phyloP scores from a whole-genome alignment of 805 yeast species.

The Danielia oregonensis region DNA sequence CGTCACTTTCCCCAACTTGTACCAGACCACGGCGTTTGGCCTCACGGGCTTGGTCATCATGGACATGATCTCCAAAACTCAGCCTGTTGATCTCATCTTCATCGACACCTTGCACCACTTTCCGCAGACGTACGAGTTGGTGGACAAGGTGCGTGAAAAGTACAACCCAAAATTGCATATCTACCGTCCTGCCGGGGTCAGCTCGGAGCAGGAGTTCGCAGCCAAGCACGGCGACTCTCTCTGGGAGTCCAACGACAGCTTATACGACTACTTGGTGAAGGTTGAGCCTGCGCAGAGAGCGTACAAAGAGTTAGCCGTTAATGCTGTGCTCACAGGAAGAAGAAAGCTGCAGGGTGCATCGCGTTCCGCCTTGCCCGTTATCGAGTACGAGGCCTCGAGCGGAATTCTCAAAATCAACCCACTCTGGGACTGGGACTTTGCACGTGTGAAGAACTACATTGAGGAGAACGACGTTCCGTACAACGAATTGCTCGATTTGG shows the following conservation, averaged over 20 bases:
- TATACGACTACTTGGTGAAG: constrained; percentile 82
- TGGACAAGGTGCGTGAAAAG: constrained; percentile 50
- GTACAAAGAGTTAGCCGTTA: constrained; percentile 65
- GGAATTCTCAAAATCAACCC: constrained; percentile 87
- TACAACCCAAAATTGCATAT: constrained; percentile 61
- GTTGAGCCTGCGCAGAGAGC: constrained; percentile 92
- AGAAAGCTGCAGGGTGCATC: constrained; percentile 88
- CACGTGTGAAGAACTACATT: constrained; percentile 66
- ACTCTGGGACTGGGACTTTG: constrained; percentile 75
- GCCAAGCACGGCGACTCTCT: constrained; percentile 66
- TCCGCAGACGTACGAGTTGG: constrained; percentile 84
- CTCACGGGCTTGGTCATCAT: constrained; percentile 85
- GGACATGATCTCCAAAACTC: constrained; percentile 65
- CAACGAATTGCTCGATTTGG: constrained; percentile 77
- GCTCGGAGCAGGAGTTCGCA: constrained; percentile 60
- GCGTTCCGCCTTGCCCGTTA: constrained; percentile 63
- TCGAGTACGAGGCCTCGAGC: constrained; percentile 69
- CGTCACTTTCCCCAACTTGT: constrained; percentile 76
- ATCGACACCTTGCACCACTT: constrained; percentile 91
- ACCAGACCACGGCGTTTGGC: constrained; percentile 94
- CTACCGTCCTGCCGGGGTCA: constrained; percentile 60
- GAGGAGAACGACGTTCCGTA: constrained; percentile 74
- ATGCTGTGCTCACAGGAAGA: constrained; percentile 89
- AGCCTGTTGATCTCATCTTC: constrained; percentile 71
- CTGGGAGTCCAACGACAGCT: constrained; percentile 80